Conservation (phyloP, 23 red algal genomes). For the Agarophyton chilense region DNA sequence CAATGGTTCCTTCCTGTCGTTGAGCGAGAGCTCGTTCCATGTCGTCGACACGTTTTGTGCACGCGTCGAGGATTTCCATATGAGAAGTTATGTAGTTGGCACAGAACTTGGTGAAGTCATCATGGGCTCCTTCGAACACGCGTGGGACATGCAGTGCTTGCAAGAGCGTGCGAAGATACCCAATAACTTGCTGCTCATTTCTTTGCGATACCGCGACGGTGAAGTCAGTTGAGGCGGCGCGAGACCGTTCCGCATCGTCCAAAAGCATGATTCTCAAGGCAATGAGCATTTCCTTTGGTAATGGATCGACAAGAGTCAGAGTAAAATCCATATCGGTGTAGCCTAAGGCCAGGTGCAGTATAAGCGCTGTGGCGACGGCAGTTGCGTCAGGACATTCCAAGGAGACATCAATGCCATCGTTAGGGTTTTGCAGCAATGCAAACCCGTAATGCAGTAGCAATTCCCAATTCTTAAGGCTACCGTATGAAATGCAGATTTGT, state of each 20-base stretch:
- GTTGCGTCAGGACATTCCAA: neutral
- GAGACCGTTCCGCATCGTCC: neutral
- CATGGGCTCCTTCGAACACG: slow-evolving; percentile 4
- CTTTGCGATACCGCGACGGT: neutral
- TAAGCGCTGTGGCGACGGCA: neutral
- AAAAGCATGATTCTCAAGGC: slow-evolving; percentile 8
- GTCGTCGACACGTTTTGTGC: neutral
- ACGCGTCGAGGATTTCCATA: neutral
- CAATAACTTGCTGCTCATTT: neutral
- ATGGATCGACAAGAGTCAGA: slow-evolving; percentile 6
- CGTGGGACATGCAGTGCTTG: neutral
- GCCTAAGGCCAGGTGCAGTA: slow-evolving; percentile 3
- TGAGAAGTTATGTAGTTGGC: slow-evolving; percentile 13
- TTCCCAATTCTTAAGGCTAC: slow-evolving; percentile 50
- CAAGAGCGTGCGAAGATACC: slow-evolving; percentile 14
- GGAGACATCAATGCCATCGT: slow-evolving; percentile 23
- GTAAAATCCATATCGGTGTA: slow-evolving; percentile 20
- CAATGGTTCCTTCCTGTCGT: neutral
- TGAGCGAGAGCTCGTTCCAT: neutral
- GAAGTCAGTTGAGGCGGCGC: slow-evolving; percentile 1
- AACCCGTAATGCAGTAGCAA: slow-evolving; percentile 71
- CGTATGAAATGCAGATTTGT: slow-evolving; percentile 64
- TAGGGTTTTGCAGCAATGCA: slow-evolving; percentile 29
- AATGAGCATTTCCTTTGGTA: slow-evolving; percentile 34
- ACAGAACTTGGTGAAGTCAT: neutral